Evolutionary conservation across 257 asterid genomes (phyloP), one percentile per base, ranked within the genome.

Genomic region (Leonotis leonurus): DNA sequence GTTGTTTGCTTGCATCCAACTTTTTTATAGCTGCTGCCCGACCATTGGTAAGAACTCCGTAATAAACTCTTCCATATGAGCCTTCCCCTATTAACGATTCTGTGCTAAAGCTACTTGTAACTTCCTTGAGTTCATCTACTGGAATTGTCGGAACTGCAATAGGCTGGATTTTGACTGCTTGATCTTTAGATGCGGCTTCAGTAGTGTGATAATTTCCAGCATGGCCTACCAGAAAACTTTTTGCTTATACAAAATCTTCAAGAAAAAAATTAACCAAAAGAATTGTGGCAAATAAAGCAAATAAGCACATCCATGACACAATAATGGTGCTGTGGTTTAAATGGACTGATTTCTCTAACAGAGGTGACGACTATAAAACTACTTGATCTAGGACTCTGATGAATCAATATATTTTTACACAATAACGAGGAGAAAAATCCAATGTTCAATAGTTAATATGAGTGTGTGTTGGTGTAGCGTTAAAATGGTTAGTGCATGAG

Each of bases 61-160:
- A 82, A 71, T 89, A 89, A 44, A 89, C 97, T 78, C 94, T 79
- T 68, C 97, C 97, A 58, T 89, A 89, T 10, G 97, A 89, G 52
- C 97, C 97, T 68, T 89, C 97, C 20, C 97, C 97, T 54, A 89
- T 84, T 60, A 89, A 75, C 39, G 92, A 67, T 52, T 78, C 76
- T 0, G 82, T 74, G 61, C 88, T 77, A 49, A 86, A 89, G 75
- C 81, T 89, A 45, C 77, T 74, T 0, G 97, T 81, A 51, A 82
- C 79, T 40, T 89, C 97, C 83, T 69, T 89, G 64, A 89, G 62
- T 71, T 86, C 95, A 60, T 84, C 95, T 36, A 83, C 87, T 18
- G 85, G 73, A 64, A 89, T 78, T 26, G 88, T 74, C 3, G 94
- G 95, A 56, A 89, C 88, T 43, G 83, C 80, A 61, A 89, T 80